Percentiles rank a stretch among this genome's conserved stretches.
Evolutionary conservation across 305 asterid species (phyloP).

Genomic region (Fraxinus xanthoxyloides): DNA sequence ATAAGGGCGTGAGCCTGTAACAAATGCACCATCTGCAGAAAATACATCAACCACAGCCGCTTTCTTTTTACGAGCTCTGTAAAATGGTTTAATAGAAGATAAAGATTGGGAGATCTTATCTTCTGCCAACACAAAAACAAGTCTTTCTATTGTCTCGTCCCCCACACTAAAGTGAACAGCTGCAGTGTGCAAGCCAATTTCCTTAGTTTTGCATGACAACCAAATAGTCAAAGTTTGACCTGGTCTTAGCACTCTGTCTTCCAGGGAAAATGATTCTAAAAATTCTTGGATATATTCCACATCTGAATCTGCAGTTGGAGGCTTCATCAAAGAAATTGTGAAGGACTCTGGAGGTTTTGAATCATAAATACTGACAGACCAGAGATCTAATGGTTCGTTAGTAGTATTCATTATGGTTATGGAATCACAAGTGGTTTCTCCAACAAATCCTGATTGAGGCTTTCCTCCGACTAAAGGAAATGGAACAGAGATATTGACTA

Average conservation of each 20-base stretch:
- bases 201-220: constrained; percentile 89
- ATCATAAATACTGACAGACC: constrained; percentile 81
- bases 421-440: constrained; percentile 52
- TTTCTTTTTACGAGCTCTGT: constrained; percentile 51
- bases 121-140: constrained; percentile 74
- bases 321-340: constrained; percentile 75
- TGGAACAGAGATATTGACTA: constrained; percentile 65
- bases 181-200: constrained; percentile 68
- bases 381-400: constrained; percentile 49
- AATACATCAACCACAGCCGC: constrained; percentile 33
- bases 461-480: constrained; percentile 58
- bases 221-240: constrained; percentile 53
- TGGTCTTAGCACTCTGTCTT: constrained; percentile 54
- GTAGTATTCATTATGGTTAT: constrained; percentile 59
- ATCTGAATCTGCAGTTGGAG: constrained; percentile 67
- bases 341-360: constrained; percentile 77
- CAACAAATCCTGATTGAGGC: constrained; percentile 67
- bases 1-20: constrained; percentile 67
- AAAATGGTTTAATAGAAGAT: constrained; percentile 61
- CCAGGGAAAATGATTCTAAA: constrained; percentile 60
- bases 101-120: constrained; percentile 74
- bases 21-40: constrained; percentile 36
- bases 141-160: constrained; percentile 72
- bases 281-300: constrained; percentile 46
- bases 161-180: constrained; percentile 78